Evolutionary conservation across 176 grass and related monocot species (phyloP).

Genomic region (Metroxylon sagu): DNA sequence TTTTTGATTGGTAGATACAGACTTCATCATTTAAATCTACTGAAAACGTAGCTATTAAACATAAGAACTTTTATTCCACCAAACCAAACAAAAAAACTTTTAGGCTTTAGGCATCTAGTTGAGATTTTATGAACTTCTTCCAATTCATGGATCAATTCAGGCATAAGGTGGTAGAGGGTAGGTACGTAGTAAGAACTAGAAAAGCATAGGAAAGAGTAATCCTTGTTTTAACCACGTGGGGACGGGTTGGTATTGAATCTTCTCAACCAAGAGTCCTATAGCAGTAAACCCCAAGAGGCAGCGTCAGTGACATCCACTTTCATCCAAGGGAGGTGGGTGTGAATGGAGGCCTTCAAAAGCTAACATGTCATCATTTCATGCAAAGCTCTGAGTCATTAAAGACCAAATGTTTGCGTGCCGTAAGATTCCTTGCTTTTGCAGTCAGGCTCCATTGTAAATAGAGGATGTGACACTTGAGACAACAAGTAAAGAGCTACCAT

Average conservation of each 20-base stretch:
- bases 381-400: neutral
- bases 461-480: conserved; percentile 8
- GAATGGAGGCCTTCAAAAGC: conserved; percentile 5
- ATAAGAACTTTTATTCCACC: too few species aligned
- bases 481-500: neutral
- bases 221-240: neutral
- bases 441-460: neutral
- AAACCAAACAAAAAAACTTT: too few species aligned
- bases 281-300: neutral
- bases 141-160: too few species aligned
- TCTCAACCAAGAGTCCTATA: neutral
- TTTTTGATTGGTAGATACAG: too few species aligned
- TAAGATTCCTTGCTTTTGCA: conserved; percentile 20
- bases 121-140: too few species aligned
- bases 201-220: neutral
- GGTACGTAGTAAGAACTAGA: too few species aligned
- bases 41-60: too few species aligned
- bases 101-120: too few species aligned
- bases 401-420: conserved; percentile 7
- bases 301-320: conserved; percentile 13
- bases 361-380: conserved; percentile 5
- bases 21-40: too few species aligned
- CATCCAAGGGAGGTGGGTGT: neutral
- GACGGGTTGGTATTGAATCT: neutral
- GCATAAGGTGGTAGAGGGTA: neutral